phyloP scores from a whole-genome alignment of 352 stramenopile species.

The Pythium phragmitis region DNA sequence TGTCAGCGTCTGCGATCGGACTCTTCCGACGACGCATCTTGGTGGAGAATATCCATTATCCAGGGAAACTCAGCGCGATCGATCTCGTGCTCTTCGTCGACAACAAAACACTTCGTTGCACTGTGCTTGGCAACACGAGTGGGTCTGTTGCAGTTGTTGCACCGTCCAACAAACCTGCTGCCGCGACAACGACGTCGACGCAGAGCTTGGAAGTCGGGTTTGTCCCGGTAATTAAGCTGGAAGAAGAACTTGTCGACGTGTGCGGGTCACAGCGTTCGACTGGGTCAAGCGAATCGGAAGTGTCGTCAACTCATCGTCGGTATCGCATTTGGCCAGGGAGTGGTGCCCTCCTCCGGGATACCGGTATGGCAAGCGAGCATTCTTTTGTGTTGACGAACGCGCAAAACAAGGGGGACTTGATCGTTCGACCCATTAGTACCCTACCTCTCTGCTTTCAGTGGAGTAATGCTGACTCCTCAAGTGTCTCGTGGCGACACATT shows the following conservation, averaged over 20 bases:
- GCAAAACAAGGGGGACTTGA: slow-evolving; percentile 38
- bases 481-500: slow-evolving; percentile 21
- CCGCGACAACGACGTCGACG: background rate
- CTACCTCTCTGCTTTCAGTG: slow-evolving; percentile 67
- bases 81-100: slow-evolving; percentile 85
- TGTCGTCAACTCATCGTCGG: slow-evolving; percentile 29
- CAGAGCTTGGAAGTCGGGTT: slow-evolving; percentile 50
- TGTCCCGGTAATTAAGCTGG: slow-evolving; percentile 70
- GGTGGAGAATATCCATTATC: slow-evolving; percentile 84
- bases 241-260: slow-evolving; percentile 45
- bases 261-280: slow-evolving; percentile 6
- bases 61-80: slow-evolving; percentile 72
- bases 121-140: slow-evolving; percentile 20
- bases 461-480: slow-evolving; percentile 20
- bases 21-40: slow-evolving; percentile 80
- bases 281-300: slow-evolving; percentile 32
- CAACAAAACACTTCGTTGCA: slow-evolving; percentile 54
- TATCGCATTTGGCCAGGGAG: slow-evolving; percentile 58
- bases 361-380: background rate
- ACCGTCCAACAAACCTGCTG: background rate
- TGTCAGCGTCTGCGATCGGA: slow-evolving; percentile 70
- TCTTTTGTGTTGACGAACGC: slow-evolving; percentile 55
- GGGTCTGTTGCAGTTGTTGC: background rate
- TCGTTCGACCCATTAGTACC: slow-evolving; percentile 70
- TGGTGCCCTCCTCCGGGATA: slow-evolving; percentile 23